Evolutionary conservation across 2,329 filamentous ascomycete species (phyloP).

Genomic region (Aspergillus japonicus): DNA sequence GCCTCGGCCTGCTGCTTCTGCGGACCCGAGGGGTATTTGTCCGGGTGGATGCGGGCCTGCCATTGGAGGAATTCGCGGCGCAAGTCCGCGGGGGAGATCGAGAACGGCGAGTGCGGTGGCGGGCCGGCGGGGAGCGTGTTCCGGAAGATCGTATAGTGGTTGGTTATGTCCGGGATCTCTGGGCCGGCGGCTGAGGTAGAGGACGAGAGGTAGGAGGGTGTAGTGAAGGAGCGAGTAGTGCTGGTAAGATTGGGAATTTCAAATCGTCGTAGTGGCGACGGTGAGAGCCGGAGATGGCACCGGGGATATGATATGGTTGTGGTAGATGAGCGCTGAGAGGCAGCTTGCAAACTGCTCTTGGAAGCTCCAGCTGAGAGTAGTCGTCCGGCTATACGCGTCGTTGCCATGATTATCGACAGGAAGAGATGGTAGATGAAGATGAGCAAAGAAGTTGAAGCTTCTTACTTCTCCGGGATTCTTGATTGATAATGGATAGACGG

Average conservation of each 20-base stretch:
- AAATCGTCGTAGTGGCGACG: background rate
- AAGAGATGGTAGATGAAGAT: background rate
- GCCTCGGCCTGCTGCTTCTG: conserved; percentile 67
- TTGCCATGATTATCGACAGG: background rate
- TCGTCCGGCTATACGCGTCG: background rate
- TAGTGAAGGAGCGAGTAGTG: background rate
- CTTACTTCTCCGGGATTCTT: background rate
- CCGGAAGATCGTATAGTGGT: conserved; percentile 88
- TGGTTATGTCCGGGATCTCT: conserved; percentile 44
- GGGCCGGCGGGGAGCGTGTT: conserved; percentile 71
- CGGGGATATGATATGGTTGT: background rate
- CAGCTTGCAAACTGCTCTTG: background rate
- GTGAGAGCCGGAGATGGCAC: background rate
- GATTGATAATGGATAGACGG: background rate
- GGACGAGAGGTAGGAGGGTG: conserved; percentile 20
- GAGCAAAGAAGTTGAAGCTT: background rate
- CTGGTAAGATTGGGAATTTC: background rate
- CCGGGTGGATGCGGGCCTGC: conserved; percentile 58
- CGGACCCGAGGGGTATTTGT: conserved; percentile 48
- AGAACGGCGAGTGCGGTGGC: conserved; percentile 74
- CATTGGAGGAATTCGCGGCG: conserved; percentile 83
- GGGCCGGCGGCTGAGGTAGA: conserved; percentile 12
- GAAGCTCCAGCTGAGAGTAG: background rate
- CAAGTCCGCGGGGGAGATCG: conserved; percentile 66
- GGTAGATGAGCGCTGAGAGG: conserved; percentile 8